A percentile compares a stretch with the other conserved stretches of the same genome.
These are phyloP conservation scores for Diplodia mutila DNA, from an alignment of 2,329 filamentous ascomycete genomes.

Conservation along the genomic window DNA sequence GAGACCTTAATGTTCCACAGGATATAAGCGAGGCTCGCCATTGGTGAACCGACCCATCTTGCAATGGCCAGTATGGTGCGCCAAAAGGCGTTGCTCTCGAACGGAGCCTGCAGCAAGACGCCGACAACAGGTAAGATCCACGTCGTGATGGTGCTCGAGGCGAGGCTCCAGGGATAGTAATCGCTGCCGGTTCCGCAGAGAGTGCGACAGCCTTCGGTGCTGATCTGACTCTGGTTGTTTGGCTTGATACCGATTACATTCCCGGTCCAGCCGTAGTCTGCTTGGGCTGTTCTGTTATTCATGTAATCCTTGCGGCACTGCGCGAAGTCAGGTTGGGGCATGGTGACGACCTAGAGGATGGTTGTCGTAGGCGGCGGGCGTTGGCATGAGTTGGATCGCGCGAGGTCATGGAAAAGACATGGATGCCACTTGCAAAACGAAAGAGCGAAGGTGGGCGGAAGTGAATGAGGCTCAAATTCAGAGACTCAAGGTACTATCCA, in stretches of 20 bases:
- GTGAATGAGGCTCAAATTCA: background rate
- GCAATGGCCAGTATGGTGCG: conserved; percentile 43
- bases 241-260: conserved; percentile 28
- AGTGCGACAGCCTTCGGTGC: conserved; percentile 37
- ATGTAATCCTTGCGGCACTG: conserved; percentile 4
- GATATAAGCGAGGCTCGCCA: conserved; percentile 43
- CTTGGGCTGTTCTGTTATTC: background rate
- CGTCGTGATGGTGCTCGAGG: conserved; percentile 43
- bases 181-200: conserved; percentile 40
- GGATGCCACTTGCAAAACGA: background rate
- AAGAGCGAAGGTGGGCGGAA: background rate
- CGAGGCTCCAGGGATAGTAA: conserved; percentile 40
- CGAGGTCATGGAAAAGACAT: background rate
- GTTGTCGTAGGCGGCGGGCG: background rate
- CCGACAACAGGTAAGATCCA: conserved; percentile 47
- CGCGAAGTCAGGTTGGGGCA: conserved; percentile 5
- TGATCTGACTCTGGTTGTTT: conserved; percentile 38
- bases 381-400: background rate
- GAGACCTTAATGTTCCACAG: conserved; percentile 48
- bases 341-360: background rate
- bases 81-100: conserved; percentile 45
- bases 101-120: conserved; percentile 46
- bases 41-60: conserved; percentile 45
- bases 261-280: conserved; percentile 24
- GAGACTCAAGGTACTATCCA: background rate